phyloP scores from a whole-genome alignment of 129 eudicot genomes.

The Calendula officinalis region DNA sequence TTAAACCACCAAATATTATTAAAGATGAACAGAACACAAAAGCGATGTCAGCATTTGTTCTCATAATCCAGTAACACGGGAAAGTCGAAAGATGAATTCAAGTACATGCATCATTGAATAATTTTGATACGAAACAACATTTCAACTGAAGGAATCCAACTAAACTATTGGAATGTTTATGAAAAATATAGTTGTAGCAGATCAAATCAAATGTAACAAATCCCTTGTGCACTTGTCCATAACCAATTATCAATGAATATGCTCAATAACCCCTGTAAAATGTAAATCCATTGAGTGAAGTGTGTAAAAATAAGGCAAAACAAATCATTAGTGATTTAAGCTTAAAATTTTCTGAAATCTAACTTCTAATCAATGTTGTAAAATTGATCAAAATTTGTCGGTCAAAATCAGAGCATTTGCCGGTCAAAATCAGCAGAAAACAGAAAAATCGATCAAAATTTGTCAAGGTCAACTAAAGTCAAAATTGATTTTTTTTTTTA shows the following conservation, averaged over 20 bases:
- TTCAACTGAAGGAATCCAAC: background rate
- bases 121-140: slow-evolving; percentile 6
- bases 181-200: background rate
- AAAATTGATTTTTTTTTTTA: no score
- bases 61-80: slow-evolving; percentile 8
- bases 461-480: no score
- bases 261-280: slow-evolving; percentile 37
- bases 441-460: no score
- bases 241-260: background rate
- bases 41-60: background rate
- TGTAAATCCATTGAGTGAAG: slow-evolving; percentile 4
- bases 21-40: background rate
- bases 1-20: no score
- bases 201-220: background rate
- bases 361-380: no score
- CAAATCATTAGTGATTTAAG: no score
- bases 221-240: slow-evolving; percentile 15
- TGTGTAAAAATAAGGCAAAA: slow-evolving; percentile 5
- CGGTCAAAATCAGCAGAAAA: no score
- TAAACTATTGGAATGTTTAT: background rate
- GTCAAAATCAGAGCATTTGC: no score
- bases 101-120: background rate
- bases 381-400: no score
- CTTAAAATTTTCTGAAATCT: no score
- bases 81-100: slow-evolving; percentile 1